A percentile compares a stretch with the other conserved stretches of the same genome.
These are phyloP conservation scores for Syzygium oleosum DNA, from an alignment of 345 rosid species.

Conservation along the genomic window DNA sequence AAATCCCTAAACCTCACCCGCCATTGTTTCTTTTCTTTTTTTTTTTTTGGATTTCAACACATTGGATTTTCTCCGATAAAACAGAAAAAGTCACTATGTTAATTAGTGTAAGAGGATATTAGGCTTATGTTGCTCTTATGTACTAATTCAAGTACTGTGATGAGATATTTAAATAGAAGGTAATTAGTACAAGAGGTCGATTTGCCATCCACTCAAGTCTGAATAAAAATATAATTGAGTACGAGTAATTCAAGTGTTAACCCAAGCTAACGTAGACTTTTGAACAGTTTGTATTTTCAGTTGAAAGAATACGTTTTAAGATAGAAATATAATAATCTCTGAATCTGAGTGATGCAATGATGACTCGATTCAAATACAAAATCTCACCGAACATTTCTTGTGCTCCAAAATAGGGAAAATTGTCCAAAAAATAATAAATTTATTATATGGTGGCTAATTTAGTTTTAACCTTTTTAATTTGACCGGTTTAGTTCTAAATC, in stretches of 20 bases:
- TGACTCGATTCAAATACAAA: neutral
- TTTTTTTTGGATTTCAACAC: no score
- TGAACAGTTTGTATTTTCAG: neutral
- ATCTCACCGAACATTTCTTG: neutral
- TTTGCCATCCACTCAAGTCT: neutral
- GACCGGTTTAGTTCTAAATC: rapidly evolving
- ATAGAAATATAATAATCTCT: neutral
- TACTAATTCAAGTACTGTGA: neutral
- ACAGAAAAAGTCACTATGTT: neutral
- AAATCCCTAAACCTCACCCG: neutral
- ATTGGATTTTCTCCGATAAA: neutral
- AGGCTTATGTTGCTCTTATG: neutral
- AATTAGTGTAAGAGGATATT: neutral
- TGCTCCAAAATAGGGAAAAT: neutral
- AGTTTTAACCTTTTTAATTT: neutral
- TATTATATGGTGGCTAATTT: rapidly evolving
- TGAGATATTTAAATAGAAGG: neutral
- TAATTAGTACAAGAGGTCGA: neutral
- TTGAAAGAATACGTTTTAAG: neutral
- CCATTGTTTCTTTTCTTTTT: neutral
- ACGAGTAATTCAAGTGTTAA: neutral
- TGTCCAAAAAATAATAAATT: neutral
- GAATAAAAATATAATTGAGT: neutral
- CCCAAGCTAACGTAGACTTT: neutral
- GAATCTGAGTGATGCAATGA: neutral